phyloP scores from a whole-genome alignment of 768 basidiomycete genomes.

The Melanogaster broomeanus region DNA sequence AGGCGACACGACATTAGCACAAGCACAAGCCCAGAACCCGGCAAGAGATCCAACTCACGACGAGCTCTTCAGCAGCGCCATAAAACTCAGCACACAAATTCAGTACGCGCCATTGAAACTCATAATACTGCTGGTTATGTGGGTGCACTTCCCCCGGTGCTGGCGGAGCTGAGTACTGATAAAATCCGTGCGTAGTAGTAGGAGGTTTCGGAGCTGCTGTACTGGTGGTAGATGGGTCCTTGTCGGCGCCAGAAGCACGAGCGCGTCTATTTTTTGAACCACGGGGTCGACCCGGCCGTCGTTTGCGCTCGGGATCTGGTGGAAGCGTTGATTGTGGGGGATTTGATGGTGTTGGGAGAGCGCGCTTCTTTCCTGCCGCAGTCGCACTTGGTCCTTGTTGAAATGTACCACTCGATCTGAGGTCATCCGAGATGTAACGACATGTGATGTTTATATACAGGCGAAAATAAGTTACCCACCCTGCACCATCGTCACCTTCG shows the following conservation, averaged over 20 bases:
- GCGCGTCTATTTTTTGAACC: slow-evolving; percentile 75
- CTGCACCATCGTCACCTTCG: slow-evolving; percentile 39
- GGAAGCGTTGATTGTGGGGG: slow-evolving; percentile 22
- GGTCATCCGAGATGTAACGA: slow-evolving; percentile 6
- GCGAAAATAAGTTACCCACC: slow-evolving; percentile 23
- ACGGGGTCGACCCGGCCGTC: slow-evolving; percentile 76
- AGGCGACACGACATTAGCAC: slow-evolving; percentile 14
- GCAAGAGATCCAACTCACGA: slow-evolving; percentile 50
- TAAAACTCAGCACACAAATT: slow-evolving; percentile 87
- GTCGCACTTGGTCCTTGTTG: slow-evolving; percentile 15
- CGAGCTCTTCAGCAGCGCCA: slow-evolving; percentile 80
- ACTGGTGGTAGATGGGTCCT: slow-evolving; percentile 15
- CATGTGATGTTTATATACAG: slow-evolving; percentile 2
- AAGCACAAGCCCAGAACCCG: slow-evolving; percentile 5
- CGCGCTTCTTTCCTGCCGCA: slow-evolving; percentile 20
- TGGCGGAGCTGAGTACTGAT: slow-evolving; percentile 44
- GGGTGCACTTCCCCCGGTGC: slow-evolving; percentile 51
- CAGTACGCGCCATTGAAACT: slow-evolving; percentile 84
- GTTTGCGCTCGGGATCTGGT: slow-evolving; percentile 49
- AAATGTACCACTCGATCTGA: slow-evolving; percentile 24
- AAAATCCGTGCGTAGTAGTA: slow-evolving; percentile 42
- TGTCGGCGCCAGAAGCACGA: slow-evolving; percentile 35
- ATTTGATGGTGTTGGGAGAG: slow-evolving; percentile 28
- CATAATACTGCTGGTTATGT: slow-evolving; percentile 78
- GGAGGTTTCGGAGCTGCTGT: slow-evolving; percentile 27